Percentiles rank a stretch among this genome's conserved stretches.
These are phyloP conservation scores for Trametes pubescens DNA, from an alignment of 1,284 basidiomycete genomes.

Conservation along the genomic window DNA sequence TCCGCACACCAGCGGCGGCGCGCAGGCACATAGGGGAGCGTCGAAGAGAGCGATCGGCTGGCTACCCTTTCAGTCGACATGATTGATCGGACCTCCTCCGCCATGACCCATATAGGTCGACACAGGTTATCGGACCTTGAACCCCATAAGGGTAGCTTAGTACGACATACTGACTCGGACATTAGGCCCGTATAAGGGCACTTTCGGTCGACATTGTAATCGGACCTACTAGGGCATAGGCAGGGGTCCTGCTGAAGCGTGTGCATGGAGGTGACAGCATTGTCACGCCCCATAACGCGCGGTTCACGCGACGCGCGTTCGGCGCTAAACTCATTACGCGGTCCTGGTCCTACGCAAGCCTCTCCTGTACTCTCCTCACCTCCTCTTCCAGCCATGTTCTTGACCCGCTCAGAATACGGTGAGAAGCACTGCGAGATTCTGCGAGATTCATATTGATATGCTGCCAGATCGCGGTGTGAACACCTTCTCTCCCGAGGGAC, in stretches of 20 bases:
- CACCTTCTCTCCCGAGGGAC: slow-evolving; percentile 98
- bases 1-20: no score
- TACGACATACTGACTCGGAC: no score
- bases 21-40: no score
- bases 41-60: no score
- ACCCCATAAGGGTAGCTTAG: no score
- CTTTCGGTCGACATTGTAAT: no score
- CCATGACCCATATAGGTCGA: no score
- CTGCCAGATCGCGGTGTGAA: slow-evolving; percentile 92
- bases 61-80: no score
- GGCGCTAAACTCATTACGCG: slow-evolving; percentile 28
- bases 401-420: slow-evolving; percentile 96
- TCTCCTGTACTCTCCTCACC: slow-evolving; percentile 4
- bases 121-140: no score
- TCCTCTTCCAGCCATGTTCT: slow-evolving; percentile 67
- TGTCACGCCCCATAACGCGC: slow-evolving; percentile 18
- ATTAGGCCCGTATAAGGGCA: no score
- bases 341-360: slow-evolving; percentile 29
- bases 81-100: no score
- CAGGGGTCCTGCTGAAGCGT: background rate
- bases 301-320: slow-evolving; percentile 39
- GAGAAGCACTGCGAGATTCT: background rate
- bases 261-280: background rate
- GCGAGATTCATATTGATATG: slow-evolving; percentile 5
- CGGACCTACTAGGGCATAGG: no score